Conservation (phyloP, 2,329 filamentous ascomycete genomes). For the Tolypocladium pustulatum region DNA sequence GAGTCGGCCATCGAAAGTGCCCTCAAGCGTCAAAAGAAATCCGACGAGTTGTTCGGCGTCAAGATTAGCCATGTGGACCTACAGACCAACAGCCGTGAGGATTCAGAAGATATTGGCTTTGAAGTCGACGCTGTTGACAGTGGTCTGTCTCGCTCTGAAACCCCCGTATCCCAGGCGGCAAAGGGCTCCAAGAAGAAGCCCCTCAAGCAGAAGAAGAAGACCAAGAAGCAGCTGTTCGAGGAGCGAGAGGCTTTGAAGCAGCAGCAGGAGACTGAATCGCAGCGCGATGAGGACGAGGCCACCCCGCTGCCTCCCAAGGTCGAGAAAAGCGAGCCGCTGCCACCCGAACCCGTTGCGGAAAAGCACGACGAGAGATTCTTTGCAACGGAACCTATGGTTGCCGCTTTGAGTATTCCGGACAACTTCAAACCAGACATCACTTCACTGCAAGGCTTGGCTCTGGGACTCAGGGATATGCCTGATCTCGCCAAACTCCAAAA, state of each 20-base stretch:
- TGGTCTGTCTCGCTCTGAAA: conserved; percentile 34
- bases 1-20: conserved; percentile 54
- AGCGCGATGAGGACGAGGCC: conserved; percentile 28
- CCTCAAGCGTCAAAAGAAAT: conserved; percentile 72
- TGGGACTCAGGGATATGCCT: conserved; percentile 35
- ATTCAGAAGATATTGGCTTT: conserved; percentile 39
- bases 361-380: conserved; percentile 36
- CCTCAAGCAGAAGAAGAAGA: conserved; percentile 58
- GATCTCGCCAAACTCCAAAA: conserved; percentile 37
- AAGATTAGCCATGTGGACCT: conserved; percentile 43
- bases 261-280: conserved; percentile 37
- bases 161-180: conserved; percentile 27
- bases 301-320: conserved; percentile 20
- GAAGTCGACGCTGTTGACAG: conserved; percentile 33
- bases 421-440: conserved; percentile 34
- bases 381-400: conserved; percentile 31
- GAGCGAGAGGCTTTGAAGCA: conserved; percentile 52
- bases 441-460: conserved; percentile 30
- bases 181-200: conserved; percentile 46
- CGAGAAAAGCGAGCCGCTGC: conserved; percentile 9
- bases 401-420: conserved; percentile 34
- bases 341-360: conserved; percentile 36
- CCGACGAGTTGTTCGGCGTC: conserved; percentile 64
- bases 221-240: conserved; percentile 66
- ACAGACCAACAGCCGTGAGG: conserved; percentile 33